Base-by-base conservation (phyloP, 2,329 filamentous ascomycete genomes). In the Neodidymelliopsis sp. region DNA sequence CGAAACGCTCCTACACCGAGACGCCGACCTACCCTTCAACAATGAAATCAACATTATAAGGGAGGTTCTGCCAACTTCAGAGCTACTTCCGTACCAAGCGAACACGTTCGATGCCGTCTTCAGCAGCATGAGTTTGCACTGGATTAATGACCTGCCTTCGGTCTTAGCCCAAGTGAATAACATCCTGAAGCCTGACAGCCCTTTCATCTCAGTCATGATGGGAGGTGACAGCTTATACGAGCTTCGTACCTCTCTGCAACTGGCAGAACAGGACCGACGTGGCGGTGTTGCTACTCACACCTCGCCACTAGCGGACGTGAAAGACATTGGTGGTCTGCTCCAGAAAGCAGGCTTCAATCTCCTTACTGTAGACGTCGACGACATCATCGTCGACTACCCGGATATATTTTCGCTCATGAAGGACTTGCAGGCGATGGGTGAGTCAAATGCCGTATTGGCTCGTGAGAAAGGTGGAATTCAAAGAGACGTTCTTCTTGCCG, bases 121-220 rank as follows among this genome's bases (percentile, higher is more conserved):
- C 54, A 96, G 90, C 69, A 96, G 89, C 46, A 77, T 96, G 50
- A 92, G 89, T 49, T 79, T 99, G 70, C 94, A 99, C 75, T 99
- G 94, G 94, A 89, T 97, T 79, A 99, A 99, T 71, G 91, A 99
- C 72, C 83, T 99, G 4, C 94, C 94, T 0, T 89, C 88, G 1
- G 79, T 95, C 9, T 81, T 99, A 2, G 80, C 86, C 1, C 90
- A 96, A 68, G 88, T 97, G 69, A 96, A 96, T 77, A 82, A 84
- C 57, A 79, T 95, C 24, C 81, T 99, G 19, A 96, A 95, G 74
- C 91, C 93, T 0, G 94, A 99, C 71, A 82, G 84, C 47, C 91
- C 95, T 1, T 96, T 99, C 68, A 86, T 99, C 35, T 93, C 89
- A 11, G 93, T 93, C 59, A 99, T 99, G 92, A 87, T 96, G 53